Conservation (phyloP, 352 stramenopile genomes). For the Pseudoperonospora humuli region DNA sequence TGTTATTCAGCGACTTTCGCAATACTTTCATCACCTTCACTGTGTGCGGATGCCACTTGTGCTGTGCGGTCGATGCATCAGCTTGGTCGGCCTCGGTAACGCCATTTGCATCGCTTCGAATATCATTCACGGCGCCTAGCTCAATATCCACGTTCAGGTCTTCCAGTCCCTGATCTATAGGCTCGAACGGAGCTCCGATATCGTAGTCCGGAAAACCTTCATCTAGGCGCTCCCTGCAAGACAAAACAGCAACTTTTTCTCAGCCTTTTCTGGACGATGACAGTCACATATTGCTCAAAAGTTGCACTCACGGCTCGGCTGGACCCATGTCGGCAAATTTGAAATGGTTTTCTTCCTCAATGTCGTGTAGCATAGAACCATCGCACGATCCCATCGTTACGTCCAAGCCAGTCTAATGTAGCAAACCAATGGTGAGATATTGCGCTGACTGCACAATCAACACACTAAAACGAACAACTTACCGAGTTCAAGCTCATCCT, state of each 20-base stretch:
- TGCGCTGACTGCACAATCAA: not conserved
- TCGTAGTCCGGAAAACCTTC: conserved; percentile 46
- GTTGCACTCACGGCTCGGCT: conserved; percentile 14
- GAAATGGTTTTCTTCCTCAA: conserved; percentile 38
- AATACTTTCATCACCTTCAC: conserved; percentile 92
- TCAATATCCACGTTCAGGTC: conserved; percentile 78
- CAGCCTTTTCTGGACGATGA: not conserved
- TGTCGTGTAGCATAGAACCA: conserved; percentile 27
- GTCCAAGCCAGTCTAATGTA: conserved; percentile 22
- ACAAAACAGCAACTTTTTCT: conserved; percentile 3
- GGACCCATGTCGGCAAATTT: conserved; percentile 29
- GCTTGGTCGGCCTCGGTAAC: conserved; percentile 21
- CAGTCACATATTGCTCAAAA: not conserved
- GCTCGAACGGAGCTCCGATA: conserved; percentile 44
- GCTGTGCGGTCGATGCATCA: conserved; percentile 48
- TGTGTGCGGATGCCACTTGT: conserved; percentile 98
- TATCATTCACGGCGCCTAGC: conserved; percentile 67
- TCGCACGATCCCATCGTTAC: conserved; percentile 24
- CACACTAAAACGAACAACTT: not conserved
- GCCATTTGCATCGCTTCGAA: conserved; percentile 55
- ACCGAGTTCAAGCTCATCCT: conserved; percentile 56
- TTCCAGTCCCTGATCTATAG: conserved; percentile 41
- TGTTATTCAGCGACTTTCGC: conserved; percentile 61
- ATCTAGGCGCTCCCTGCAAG: conserved; percentile 28
- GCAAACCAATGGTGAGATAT: conserved; percentile 2